phyloP scores from a whole-genome alignment of 192 early-diverging fungal species.

The Podila minutissima region DNA sequence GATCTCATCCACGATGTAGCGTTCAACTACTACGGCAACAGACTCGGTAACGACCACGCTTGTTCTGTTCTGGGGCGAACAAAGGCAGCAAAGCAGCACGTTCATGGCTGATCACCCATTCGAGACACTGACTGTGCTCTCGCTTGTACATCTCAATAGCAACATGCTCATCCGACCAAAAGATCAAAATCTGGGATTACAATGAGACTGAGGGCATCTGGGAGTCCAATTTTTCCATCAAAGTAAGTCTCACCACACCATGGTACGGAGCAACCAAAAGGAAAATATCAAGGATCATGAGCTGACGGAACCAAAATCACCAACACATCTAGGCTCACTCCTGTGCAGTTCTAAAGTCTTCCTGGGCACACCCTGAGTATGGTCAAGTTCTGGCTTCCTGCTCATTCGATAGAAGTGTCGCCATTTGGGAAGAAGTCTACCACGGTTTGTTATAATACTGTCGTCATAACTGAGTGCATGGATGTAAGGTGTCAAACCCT shows the following conservation, averaged over 20 bases:
- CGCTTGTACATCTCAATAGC: constrained; percentile 32
- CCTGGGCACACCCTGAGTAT: constrained; percentile 98
- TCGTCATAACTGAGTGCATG: not conserved
- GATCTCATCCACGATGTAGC: constrained; percentile 94
- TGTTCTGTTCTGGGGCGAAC: not conserved
- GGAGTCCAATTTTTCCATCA: constrained; percentile 85
- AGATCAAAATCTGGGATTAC: constrained; percentile 95
- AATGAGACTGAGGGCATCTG: constrained; percentile 73
- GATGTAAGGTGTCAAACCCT: constrained; percentile 33
- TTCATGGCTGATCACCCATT: no score
- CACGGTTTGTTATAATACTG: constrained; percentile 55
- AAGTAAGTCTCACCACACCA: constrained; percentile 51
- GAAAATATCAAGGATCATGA: not conserved
- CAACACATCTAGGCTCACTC: constrained; percentile 76
- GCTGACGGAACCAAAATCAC: not conserved
- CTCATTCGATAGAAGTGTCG: constrained; percentile 90
- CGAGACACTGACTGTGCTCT: not conserved
- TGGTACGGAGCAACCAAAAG: constrained; percentile 2
- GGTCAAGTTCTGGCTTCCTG: constrained; percentile 91
- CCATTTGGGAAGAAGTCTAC: constrained; percentile 92
- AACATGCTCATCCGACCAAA: constrained; percentile 93
- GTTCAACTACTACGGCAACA: constrained; percentile 93
- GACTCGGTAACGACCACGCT: constrained; percentile 56
- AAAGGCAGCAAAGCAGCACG: no score
- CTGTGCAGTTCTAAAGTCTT: constrained; percentile 82